Percentiles rank a stretch among this genome's conserved stretches.
Evolutionary conservation across 805 yeast genomes (phyloP).

Genomic region (Danielia oregonensis): DNA sequence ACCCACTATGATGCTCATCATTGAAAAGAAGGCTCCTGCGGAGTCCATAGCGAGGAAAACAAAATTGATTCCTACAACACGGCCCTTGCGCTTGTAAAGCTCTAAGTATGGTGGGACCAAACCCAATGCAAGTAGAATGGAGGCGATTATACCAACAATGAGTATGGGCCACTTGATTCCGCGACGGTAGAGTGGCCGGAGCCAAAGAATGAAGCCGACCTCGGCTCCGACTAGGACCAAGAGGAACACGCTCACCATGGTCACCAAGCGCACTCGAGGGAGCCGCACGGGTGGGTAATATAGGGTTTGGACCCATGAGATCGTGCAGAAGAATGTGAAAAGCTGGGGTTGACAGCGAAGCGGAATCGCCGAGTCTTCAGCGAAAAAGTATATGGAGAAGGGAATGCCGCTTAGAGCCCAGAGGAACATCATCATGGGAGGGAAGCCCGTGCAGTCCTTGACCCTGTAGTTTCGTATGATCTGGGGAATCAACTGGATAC

Average conservation of each 20-base stretch:
- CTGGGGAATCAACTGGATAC: constrained; percentile 86
- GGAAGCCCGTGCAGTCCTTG: constrained; percentile 83
- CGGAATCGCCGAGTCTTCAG: constrained; percentile 68
- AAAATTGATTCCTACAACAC: constrained; percentile 88
- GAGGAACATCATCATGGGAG: constrained; percentile 80
- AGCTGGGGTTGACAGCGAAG: constrained; percentile 84
- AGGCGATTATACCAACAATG: constrained; percentile 76
- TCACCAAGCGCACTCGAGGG: constrained; percentile 31
- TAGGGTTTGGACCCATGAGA: constrained; percentile 60
- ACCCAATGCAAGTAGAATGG: constrained; percentile 71
- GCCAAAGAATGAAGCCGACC: constrained; percentile 66
- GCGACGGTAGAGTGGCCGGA: constrained; percentile 49
- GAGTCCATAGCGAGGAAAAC: constrained; percentile 72
- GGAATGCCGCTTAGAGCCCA: constrained; percentile 78
- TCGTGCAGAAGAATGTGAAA: constrained; percentile 63
- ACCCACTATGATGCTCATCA: constrained; percentile 53
- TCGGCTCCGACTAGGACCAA: constrained; percentile 50
- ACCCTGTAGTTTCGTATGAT: constrained; percentile 67
- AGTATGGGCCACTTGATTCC: constrained; percentile 74
- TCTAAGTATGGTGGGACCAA: constrained; percentile 88
- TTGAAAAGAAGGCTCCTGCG: constrained; percentile 74
- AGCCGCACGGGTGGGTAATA: constrained; percentile 66
- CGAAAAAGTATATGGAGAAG: constrained; percentile 78
- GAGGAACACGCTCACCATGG: constrained; percentile 35
- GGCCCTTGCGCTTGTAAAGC: constrained; percentile 70